A percentile compares a stretch with the other conserved stretches of the same genome.
phyloP scores from a whole-genome alignment of 2,329 filamentous ascomycete species.

The Aureobasidium melanogenum region DNA sequence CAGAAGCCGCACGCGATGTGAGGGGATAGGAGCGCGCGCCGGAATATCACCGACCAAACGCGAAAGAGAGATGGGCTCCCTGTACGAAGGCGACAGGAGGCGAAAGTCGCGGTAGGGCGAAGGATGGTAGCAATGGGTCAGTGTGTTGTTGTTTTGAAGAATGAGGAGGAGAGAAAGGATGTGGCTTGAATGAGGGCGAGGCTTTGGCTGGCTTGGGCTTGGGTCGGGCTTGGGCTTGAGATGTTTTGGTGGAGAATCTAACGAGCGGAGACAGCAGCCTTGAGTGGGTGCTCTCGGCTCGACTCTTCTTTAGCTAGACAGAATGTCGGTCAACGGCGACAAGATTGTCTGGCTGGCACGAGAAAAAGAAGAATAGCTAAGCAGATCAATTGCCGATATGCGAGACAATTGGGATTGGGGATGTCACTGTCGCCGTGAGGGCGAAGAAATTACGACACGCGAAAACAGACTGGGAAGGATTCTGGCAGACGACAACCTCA shows the following conservation, averaged over 20 bases:
- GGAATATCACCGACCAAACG: constrained; percentile 1
- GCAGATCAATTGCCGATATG: not conserved
- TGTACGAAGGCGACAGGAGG: not conserved
- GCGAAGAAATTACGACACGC: not conserved
- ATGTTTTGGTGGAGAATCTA: not conserved
- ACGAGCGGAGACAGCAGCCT: not conserved
- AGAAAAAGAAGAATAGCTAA: not conserved
- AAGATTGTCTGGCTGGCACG: not conserved
- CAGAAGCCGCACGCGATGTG: not conserved
- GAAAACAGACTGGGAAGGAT: not conserved
- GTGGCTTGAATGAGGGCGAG: not conserved
- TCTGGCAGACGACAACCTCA: not conserved
- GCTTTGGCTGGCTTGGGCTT: not conserved
- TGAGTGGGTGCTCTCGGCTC: not conserved
- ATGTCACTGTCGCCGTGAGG: not conserved
- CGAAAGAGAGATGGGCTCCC: not conserved
- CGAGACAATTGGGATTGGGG: not conserved
- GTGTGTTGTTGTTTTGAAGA: not conserved
- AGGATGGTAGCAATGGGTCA: not conserved
- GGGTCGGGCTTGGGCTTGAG: not conserved
- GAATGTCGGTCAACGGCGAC: constrained; percentile 2
- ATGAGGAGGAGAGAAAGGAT: not conserved
- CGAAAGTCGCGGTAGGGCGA: not conserved
- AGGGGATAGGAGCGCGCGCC: not conserved
- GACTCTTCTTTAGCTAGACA: not conserved